Conservation (phyloP, 805 yeast genomes). For the Myxozyma lipomycoides region DNA sequence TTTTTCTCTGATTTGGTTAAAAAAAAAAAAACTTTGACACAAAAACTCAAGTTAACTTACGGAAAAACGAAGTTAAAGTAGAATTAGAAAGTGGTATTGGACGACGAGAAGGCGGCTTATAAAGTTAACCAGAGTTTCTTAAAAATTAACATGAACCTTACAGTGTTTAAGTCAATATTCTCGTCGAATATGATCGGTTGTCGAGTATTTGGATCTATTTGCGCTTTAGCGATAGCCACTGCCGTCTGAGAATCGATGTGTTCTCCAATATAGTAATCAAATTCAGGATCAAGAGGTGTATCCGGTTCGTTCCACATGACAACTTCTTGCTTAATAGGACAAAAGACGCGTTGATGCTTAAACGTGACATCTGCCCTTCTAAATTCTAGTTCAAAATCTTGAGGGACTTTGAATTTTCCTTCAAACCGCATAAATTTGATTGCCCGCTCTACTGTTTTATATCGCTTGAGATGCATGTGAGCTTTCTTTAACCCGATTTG, state of each 20-base stretch:
- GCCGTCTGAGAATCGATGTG: constrained; percentile 48
- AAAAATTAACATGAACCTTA: too few species aligned
- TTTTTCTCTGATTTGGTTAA: too few species aligned
- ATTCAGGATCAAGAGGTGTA: constrained; percentile 33
- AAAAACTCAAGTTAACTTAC: not conserved
- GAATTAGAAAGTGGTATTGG: not conserved
- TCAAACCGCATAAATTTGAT: constrained; percentile 55
- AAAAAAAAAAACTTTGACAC: too few species aligned
- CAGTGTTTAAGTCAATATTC: not conserved
- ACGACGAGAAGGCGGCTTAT: not conserved
- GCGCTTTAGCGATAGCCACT: constrained; percentile 57
- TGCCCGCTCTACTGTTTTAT: constrained; percentile 52
- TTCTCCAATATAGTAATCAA: constrained; percentile 37
- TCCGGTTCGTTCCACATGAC: constrained; percentile 57
- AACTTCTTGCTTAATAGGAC: constrained; percentile 52
- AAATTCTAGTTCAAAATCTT: constrained; percentile 56
- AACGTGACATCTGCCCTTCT: constrained; percentile 72
- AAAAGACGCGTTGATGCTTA: constrained; percentile 77
- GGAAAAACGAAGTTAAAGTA: not conserved
- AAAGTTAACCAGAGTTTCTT: too few species aligned
- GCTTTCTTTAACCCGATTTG: constrained; percentile 81
- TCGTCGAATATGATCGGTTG: constrained; percentile 34
- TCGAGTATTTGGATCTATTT: constrained; percentile 60
- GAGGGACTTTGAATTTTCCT: constrained; percentile 56
- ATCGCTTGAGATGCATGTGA: constrained; percentile 52